Conservation (phyloP, 768 basidiomycete genomes). For the Filobasidium floriforme region DNA sequence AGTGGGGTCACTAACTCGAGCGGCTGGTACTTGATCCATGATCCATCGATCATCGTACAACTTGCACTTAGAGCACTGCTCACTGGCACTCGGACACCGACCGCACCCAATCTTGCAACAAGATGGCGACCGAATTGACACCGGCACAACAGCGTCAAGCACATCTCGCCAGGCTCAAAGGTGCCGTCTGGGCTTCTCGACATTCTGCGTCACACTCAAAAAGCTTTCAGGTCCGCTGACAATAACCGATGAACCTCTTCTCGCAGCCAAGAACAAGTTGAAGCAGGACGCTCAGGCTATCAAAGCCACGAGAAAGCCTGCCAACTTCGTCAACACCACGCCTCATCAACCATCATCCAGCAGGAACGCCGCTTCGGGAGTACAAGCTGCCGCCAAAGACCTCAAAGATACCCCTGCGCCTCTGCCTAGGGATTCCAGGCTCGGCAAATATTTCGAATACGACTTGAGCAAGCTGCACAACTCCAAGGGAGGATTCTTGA, state of each 20-base stretch:
- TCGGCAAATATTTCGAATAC: slow-evolving; percentile 91
- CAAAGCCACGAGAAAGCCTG: slow-evolving; percentile 22
- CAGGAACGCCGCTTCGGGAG: slow-evolving; percentile 19
- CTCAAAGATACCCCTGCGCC: slow-evolving; percentile 22
- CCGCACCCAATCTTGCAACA: too few species aligned
- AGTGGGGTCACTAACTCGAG: too few species aligned
- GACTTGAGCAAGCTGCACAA: slow-evolving; percentile 95
- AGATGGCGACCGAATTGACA: slow-evolving; percentile 22
- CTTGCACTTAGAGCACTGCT: too few species aligned
- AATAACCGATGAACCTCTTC: background rate
- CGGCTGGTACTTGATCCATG: too few species aligned
- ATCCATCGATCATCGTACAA: too few species aligned
- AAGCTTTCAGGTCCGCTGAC: too few species aligned
- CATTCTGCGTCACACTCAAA: too few species aligned
- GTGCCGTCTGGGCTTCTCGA: background rate
- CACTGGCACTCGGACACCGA: too few species aligned
- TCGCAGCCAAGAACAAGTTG: slow-evolving; percentile 26
- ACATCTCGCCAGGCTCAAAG: slow-evolving; percentile 22
- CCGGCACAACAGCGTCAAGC: slow-evolving; percentile 29
- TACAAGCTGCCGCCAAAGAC: slow-evolving; percentile 5
- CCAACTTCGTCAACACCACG: slow-evolving; percentile 9
- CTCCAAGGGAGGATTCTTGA: slow-evolving; percentile 87
- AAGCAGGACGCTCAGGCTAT: slow-evolving; percentile 27
- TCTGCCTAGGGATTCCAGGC: slow-evolving; percentile 37
- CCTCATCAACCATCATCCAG: slow-evolving; percentile 14